Percentiles rank a stretch among this genome's conserved stretches.
Conservation (phyloP, 257 asterid genomes). For the Gentiana straminea region DNA sequence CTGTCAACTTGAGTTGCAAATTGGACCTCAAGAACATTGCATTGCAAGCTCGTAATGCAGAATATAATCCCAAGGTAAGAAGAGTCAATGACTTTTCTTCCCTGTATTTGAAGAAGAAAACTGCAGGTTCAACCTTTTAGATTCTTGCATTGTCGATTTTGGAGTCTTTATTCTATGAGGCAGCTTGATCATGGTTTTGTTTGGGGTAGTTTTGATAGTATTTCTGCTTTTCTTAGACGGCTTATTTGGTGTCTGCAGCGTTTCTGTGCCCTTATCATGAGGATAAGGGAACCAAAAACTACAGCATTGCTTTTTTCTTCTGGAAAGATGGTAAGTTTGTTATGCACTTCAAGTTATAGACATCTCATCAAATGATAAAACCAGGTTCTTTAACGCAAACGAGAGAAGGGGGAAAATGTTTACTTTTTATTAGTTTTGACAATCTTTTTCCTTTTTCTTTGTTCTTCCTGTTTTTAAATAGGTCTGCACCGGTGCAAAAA, state of each 20-base stretch:
- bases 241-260: slow-evolving; percentile 15
- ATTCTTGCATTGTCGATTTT: neutral
- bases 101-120: too few relatives aligned
- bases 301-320: slow-evolving; percentile 38
- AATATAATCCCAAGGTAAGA: slow-evolving; percentile 79
- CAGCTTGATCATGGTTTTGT: too few relatives aligned
- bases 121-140: neutral
- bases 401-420: too few relatives aligned
- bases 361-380: too few relatives aligned
- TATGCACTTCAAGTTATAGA: neutral
- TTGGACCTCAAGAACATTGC: slow-evolving; percentile 90
- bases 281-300: slow-evolving; percentile 39
- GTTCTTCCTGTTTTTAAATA: neutral
- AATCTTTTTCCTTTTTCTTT: too few relatives aligned
- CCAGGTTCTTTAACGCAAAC: too few relatives aligned
- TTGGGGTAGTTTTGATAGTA: too few relatives aligned
- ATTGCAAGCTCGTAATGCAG: slow-evolving; percentile 87
- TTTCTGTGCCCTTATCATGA: slow-evolving; percentile 41
- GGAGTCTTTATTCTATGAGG: too few relatives aligned
- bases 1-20: slow-evolving; percentile 85
- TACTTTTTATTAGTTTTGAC: too few relatives aligned
- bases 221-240: too few relatives aligned
- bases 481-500: slow-evolving; percentile 32
- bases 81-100: neutral
- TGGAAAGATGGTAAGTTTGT: slow-evolving; percentile 32